These are phyloP conservation scores for Hyaloscypha variabilis DNA, from an alignment of 495 filamentous ascomycete species.

Conservation along the genomic window DNA sequence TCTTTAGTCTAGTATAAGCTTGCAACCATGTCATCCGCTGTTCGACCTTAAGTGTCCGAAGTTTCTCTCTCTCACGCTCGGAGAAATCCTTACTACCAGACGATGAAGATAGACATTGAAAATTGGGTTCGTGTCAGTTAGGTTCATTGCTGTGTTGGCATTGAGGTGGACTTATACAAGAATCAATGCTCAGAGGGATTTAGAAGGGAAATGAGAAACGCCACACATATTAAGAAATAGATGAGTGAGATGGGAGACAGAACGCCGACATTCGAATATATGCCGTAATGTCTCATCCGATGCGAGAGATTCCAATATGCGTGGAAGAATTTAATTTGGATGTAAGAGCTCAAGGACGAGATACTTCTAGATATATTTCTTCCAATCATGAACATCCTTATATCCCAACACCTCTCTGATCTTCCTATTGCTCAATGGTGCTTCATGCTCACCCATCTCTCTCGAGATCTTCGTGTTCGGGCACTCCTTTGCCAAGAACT, in stretches of 20 bases:
- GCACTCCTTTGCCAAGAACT: conserved; percentile 50
- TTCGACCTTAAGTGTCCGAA: background rate
- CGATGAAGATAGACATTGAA: conserved; percentile 54
- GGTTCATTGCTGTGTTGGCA: conserved; percentile 58
- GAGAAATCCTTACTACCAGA: background rate
- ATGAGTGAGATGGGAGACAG: conserved; percentile 64
- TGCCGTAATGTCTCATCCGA: no score
- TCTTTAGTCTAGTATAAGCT: background rate
- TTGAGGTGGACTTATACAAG: conserved; percentile 57
- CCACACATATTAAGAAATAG: conserved; percentile 53
- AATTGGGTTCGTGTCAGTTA: conserved; percentile 64
- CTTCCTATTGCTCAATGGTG: conserved; percentile 61
- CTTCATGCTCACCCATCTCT: conserved; percentile 56
- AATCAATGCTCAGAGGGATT: conserved; percentile 63
- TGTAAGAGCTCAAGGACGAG: no score
- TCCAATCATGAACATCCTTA: conserved; percentile 57
- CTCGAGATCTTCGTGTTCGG: conserved; percentile 51
- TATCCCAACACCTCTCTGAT: conserved; percentile 60
- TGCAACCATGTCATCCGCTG: background rate
- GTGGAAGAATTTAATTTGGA: no score
- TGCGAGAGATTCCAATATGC: no score
- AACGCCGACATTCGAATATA: conserved; percentile 67
- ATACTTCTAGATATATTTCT: conserved; percentile 25
- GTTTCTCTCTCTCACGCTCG: background rate
- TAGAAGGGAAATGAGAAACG: conserved; percentile 44